Evolutionary conservation across 1,284 basidiomycete species (phyloP).

Genomic region (Papiliotrema nemorosa): DNA sequence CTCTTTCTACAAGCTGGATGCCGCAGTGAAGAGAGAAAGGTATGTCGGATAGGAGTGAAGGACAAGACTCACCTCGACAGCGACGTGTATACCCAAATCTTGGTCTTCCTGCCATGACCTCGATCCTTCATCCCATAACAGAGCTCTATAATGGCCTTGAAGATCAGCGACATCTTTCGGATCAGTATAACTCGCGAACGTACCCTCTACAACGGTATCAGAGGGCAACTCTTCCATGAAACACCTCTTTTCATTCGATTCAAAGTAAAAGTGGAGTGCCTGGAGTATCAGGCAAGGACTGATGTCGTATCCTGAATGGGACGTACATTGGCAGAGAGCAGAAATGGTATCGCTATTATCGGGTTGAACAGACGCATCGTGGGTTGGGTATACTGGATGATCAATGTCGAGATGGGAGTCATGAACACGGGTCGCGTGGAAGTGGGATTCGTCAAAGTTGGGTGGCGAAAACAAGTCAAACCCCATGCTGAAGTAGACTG

Average conservation of each 20-base stretch:
- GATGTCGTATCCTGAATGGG: background rate
- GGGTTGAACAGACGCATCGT: background rate
- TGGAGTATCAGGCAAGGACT: conserved; percentile 19
- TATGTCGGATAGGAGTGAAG: background rate
- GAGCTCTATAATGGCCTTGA: conserved; percentile 85
- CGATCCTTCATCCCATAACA: conserved; percentile 78
- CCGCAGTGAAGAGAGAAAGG: background rate
- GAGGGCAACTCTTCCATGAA: conserved; percentile 97
- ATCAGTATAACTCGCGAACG: background rate
- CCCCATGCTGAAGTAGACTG: too few species aligned
- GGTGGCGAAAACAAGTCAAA: too few species aligned
- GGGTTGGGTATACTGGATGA: background rate
- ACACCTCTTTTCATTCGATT: conserved; percentile 86
- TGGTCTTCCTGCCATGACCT: conserved; percentile 70
- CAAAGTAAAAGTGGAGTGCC: conserved; percentile 86
- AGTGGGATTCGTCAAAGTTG: background rate
- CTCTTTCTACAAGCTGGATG: too few species aligned
- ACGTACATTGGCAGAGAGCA: background rate
- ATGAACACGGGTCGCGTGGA: background rate
- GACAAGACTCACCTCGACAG: conserved; percentile 68
- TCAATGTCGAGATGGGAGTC: background rate
- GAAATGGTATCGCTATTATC: background rate
- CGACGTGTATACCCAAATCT: conserved; percentile 81
- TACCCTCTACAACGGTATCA: conserved; percentile 94
- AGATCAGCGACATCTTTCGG: background rate